Base-by-base conservation (phyloP, 1,284 basidiomycete genomes). In the Ceratobasidium sp. region DNA sequence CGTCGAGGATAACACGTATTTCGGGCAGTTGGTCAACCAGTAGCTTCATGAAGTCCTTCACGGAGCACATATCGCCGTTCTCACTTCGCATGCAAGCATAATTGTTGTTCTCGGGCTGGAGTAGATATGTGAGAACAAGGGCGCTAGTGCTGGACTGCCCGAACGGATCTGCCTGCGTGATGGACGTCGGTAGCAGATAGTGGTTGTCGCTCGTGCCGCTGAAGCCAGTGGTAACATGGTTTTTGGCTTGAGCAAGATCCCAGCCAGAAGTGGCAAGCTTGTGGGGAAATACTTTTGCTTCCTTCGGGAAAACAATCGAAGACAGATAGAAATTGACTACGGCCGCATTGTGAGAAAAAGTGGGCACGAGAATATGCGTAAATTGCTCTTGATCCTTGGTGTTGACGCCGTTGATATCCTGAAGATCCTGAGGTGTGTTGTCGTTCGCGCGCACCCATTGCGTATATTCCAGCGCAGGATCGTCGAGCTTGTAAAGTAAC, bases 131-230 rank as follows among this genome's bases (percentile, higher is more conserved):
- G 22, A 89, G 80, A 0, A 89, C 87, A 71, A 83, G 82, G 0
- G 87, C 88, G 63, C 88, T 89, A 0, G 87, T 89, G 22, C 82
- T 79, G 0, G 78, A 80, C 73, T 88, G 87, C 36, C 82, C 80
- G 0, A 81, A 76, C 0, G 82, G 83, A 71, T 88, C 86, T 0
- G 77, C 66, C 72, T 89, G 88, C 0, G 74, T 76, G 51, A 89
- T 86, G 0, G 85, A 84, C 0, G 82, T 81, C 0, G 87, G 88
- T 3, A 89, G 79, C 0, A 89, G 79, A 73, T 87, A 85, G 57
- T 80, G 82, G 36, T 84, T 85, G 77, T 89, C 88, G 62, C 89
- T 89, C 0, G 88, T 89, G 11, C 74, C 73, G 59, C 87, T 89
- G 78, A 89, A 89, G 0, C 88, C 88, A 4, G 86, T 89, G 2